Evolutionary conservation across 2,329 filamentous ascomycete species (phyloP), one percentile per base, ranked within the genome.

Genomic region (Epichloe brachyelytri): DNA sequence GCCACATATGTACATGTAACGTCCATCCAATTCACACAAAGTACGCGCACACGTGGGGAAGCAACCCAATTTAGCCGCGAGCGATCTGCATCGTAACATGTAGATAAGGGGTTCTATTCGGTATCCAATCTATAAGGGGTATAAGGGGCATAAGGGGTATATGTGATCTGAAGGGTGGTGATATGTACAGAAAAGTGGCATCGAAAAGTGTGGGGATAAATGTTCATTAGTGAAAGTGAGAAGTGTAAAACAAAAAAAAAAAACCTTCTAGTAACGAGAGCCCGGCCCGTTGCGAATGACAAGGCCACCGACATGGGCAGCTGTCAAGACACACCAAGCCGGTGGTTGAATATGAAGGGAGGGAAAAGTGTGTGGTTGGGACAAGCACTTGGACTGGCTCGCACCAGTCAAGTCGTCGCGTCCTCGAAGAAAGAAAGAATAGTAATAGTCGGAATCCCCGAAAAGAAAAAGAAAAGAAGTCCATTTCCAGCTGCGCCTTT

Each of bases 401-500:
- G 19, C 3, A 14, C 20, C 38, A n/a, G 20, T 30, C 10, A 10
- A 30, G 26, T 10, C 26, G 37, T 17, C 40, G 40, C 17, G 5
- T 8, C 5, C 37, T 11, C 2, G 3, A n/a, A 19, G 19, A 38
- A 20, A 47, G 22, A 46, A 34, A n/a, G 8, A 37, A 39, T 5
- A 48, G 17, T 34, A 22, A 39, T 15, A 48, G 17, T 34, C 20
- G 14, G 40, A 43, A 26, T 4, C 40, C 40, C 40, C 20, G 8
- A 43, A 10, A 11, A 19, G 11, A 33, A 19, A 12, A 40, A 40
- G 6, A 34, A 39, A 26, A 12, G 14, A 17, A n/a, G 15, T 19
- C 11, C 15, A 26, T 40, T 12, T 22, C 50, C 50, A 26, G 39
- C 43, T 51, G 45, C 50, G 50, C 50, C 50, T 37, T 46, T 47